Base-by-base conservation (phyloP, 306 rosid species). In the Vicia sativa region DNA sequence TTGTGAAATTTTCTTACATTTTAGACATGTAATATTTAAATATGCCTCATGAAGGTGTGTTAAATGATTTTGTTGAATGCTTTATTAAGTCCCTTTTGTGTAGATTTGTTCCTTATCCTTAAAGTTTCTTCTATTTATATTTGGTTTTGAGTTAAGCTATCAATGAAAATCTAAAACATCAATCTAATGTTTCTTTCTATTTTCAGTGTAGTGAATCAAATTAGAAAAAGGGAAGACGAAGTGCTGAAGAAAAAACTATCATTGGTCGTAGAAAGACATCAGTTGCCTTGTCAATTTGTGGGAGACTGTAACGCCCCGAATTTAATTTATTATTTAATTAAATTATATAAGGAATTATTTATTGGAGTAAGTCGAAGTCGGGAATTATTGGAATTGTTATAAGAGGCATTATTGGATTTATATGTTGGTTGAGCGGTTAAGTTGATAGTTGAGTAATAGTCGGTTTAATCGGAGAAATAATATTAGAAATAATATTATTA, bases 131-230 rank as follows among this genome's bases (percentile, higher is more conserved):
- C 10, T 18, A 18, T 39, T 72, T 25, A 41, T 65, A 63, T 52
- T 9, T 35, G 46, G 25, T 62, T 48, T 23, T 42, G 34, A 15
- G 25, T 35, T 38, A 28, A 31, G 43, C 14, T 8, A 42, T 52
- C 37, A 16, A 7, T n/a, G 31, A 9, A 43, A 44, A 21, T 13
- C 25, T 5, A 2, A 26, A 23, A 14, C 1, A 10, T 15, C 16
- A 21, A 62, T 69, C 67, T 62, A 11, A 62, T 53, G 67, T 69
- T 43, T 62, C n/a, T 63, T 77, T 63, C 25, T 70, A 42, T 54
- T 54, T 54, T 38, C 59, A 70, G 76, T 1, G 4, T 4, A 2
- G 0, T 10, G 35, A 54, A 56, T 11, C 67, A 34, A 3, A n/a
- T 11, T 42, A 34, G 4, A 25, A 55, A 15, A 34, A 21, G 13